Base-by-base conservation (phyloP, 1,284 basidiomycete genomes). In the Cutaneotrichosporon sp. region DNA sequence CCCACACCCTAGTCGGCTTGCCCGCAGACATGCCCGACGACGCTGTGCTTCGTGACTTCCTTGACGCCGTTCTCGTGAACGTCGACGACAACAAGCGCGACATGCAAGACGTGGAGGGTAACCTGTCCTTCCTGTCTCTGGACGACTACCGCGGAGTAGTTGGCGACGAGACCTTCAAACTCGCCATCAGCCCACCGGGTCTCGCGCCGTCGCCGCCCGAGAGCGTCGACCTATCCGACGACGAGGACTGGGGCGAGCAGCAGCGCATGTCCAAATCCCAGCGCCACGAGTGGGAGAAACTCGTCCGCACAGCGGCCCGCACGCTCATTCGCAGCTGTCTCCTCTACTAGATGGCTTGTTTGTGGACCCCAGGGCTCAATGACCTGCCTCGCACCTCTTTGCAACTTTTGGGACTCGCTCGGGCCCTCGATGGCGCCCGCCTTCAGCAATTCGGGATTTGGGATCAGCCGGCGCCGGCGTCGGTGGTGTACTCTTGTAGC, bases 1-100 rank as follows among this genome's bases (percentile, higher is more conserved):
- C 41, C 14, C 51, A 20, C 20, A 9, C 32, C 14, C 51, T 52
- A 5, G 45, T 52, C 22, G 51, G 38, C 26, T n/a, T 52, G 8
- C 45, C 51, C 5, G 33, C 34, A 2, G 20, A 20, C 46, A 26
- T 39, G 5, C 4, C 33, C 7, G 16, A 7, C 7, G 51, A 25
- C 3, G 51, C 41, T 24, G 27, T 52, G n/a, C 25, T 24, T 3
- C 32, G n/a, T 8, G n/a, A 20, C 11, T 35, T 52, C 22, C 16
- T 35, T 16, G 38, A 35, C 19, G 51, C 51, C 4, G 33, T 52
- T 4, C 38, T 25, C 16, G 26, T 52, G 24, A 17, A 43, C 25
- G 46, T 47, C 19, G 37, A 45, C 7, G 31, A 42, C 3, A 34
- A 26, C 20, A 16, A 39, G 2, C 39, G 39, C 10, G 22, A 33